Evolutionary conservation across 2,329 filamentous ascomycete species (phyloP).

Genomic region (Verticillium zaregamsianum): DNA sequence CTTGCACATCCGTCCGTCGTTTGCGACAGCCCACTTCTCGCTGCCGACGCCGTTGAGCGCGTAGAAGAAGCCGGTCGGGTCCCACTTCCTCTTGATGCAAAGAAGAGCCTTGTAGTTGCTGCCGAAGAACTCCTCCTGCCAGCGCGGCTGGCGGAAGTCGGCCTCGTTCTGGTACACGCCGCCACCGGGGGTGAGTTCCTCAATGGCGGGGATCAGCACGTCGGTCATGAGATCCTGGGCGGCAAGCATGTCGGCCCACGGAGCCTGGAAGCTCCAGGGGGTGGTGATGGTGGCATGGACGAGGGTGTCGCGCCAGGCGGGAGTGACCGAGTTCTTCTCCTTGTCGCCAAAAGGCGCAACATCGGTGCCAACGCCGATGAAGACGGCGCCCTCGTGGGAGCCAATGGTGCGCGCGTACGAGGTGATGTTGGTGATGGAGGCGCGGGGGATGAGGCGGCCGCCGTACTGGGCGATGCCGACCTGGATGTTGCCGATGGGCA

Average conservation of each 20-base stretch:
- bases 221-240: conserved; percentile 20
- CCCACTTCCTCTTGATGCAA: conserved; percentile 46
- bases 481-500: conserved; percentile 37
- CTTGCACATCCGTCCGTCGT: conserved; percentile 36
- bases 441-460: conserved; percentile 16
- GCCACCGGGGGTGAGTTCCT: conserved; percentile 28
- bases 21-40: conserved; percentile 40
- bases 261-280: conserved; percentile 21
- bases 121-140: conserved; percentile 42
- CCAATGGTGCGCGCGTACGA: conserved; percentile 11
- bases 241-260: conserved; percentile 22
- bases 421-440: conserved; percentile 13
- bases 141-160: conserved; percentile 42
- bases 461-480: conserved; percentile 34
- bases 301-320: conserved; percentile 35
- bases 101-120: conserved; percentile 36
- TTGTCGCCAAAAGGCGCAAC: conserved; percentile 20
- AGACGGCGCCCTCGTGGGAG: conserved; percentile 15
- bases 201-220: conserved; percentile 12
- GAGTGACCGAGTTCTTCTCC: conserved; percentile 30
- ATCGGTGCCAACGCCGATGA: conserved; percentile 22
- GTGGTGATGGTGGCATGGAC: conserved; percentile 22
- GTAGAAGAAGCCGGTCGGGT: conserved; percentile 41
- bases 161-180: conserved; percentile 49
- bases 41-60: conserved; percentile 45